Percentiles rank a stretch among this genome's conserved stretches.
These are phyloP conservation scores for Pseudogymnoascus sp. DNA, from an alignment of 2,329 filamentous ascomycete genomes.

Conservation along the genomic window DNA sequence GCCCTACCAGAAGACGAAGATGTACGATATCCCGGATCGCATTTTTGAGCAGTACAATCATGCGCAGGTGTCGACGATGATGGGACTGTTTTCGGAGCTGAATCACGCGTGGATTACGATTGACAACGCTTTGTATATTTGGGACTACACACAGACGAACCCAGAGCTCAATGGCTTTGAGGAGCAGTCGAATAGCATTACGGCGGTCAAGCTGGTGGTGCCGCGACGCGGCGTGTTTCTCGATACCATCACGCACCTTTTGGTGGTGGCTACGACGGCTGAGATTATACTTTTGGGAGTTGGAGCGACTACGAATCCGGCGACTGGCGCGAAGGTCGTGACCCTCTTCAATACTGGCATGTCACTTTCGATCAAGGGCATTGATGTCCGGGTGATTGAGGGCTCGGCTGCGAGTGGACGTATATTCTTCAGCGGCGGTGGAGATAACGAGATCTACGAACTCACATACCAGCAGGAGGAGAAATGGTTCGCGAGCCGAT, in stretches of 20 bases:
- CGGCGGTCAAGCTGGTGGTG: constrained; percentile 77
- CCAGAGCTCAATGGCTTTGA: constrained; percentile 89
- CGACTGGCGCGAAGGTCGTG: constrained; percentile 62
- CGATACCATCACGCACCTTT: constrained; percentile 71
- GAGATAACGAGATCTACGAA: constrained; percentile 83
- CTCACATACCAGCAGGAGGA: constrained; percentile 96
- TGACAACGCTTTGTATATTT: constrained; percentile 91
- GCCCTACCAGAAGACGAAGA: constrained; percentile 79
- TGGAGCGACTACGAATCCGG: constrained; percentile 52
- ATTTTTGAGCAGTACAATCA: constrained; percentile 90
- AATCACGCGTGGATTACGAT: constrained; percentile 94
- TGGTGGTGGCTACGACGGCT: constrained; percentile 78
- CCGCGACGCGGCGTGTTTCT: constrained; percentile 86
- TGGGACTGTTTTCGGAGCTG: constrained; percentile 91
- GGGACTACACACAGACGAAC: constrained; percentile 93
- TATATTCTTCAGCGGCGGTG: constrained; percentile 81
- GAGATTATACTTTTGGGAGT: constrained; percentile 86
- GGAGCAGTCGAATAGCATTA: constrained; percentile 79
- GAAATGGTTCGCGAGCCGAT: constrained; percentile 87
- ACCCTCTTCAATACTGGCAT: constrained; percentile 84
- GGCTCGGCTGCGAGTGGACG: constrained; percentile 72
- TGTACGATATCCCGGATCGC: constrained; percentile 82
- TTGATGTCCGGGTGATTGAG: constrained; percentile 68
- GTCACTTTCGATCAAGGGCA: constrained; percentile 65
- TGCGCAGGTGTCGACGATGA: constrained; percentile 77